A percentile compares a stretch with the other conserved stretches of the same genome.
Evolutionary conservation across 2,329 filamentous ascomycete genomes (phyloP).

Genomic region (Alternaria tenuissima): DNA sequence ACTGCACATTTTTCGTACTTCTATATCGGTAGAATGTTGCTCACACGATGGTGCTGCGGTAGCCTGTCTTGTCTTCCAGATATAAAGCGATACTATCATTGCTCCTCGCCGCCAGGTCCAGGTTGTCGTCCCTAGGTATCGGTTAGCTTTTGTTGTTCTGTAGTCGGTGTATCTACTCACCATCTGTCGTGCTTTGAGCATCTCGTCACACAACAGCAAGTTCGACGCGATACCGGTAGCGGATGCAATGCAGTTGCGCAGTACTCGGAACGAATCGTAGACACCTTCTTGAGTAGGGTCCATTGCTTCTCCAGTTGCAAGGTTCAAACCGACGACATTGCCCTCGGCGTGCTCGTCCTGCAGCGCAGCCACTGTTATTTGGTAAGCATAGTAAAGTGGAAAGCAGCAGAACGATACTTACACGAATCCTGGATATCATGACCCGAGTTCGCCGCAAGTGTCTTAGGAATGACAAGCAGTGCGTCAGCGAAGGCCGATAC

Average conservation of each 20-base stretch:
- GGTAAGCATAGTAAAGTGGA: conserved; percentile 25
- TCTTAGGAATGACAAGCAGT: conserved; percentile 95
- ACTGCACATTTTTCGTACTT: not conserved
- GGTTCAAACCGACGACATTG: conserved; percentile 84
- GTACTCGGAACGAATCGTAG: conserved; percentile 93
- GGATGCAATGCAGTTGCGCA: conserved; percentile 92
- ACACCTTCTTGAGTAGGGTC: conserved; percentile 92
- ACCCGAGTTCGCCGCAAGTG: conserved; percentile 91
- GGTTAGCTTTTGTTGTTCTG: conserved; percentile 8
- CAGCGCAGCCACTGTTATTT: conserved; percentile 74
- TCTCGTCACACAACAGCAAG: conserved; percentile 91
- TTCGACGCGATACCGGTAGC: conserved; percentile 96
- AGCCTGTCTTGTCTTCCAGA: not conserved
- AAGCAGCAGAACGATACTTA: conserved; percentile 60
- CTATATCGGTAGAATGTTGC: not conserved
- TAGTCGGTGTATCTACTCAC: conserved; percentile 41
- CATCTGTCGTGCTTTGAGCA: conserved; percentile 98
- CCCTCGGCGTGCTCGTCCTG: conserved; percentile 88
- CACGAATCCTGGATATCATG: conserved; percentile 95
- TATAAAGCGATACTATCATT: conserved; percentile 12
- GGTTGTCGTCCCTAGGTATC: conserved; percentile 40
- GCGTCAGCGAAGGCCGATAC: conserved; percentile 95
- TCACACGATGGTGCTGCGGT: not conserved
- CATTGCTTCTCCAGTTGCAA: conserved; percentile 90
- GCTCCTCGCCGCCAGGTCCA: conserved; percentile 32